Base-by-base conservation (phyloP, 1,284 basidiomycete genomes). In the Microbotryum silenes-acaulis region DNA sequence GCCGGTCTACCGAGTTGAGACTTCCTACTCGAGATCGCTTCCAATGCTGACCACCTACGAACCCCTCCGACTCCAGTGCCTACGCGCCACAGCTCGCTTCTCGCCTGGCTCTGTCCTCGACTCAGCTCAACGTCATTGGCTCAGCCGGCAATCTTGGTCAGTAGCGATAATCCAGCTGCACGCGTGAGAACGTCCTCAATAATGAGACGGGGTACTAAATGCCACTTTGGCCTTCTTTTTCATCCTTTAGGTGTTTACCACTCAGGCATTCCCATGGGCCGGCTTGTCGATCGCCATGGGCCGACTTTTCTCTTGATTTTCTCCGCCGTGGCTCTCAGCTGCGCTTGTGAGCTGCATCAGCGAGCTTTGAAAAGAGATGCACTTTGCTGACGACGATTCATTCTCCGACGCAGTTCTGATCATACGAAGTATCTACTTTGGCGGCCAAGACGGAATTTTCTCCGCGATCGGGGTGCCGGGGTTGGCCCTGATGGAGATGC, bases 41-140 rank as follows among this genome's bases (percentile, higher is more conserved):
- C 37, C 37, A 42, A 42, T 42, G 16, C 14, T 42, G 12, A 42
- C 14, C 37, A 42, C 37, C 16, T 9, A 18, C 37, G 37, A 57
- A 29, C 37, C 23, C 23, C 8, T 18, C 37, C 1, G 3, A n/a
- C 56, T 31, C 7, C 31, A 62, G 61, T 1, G 51, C 62, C 4
- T 77, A 73, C 54, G 76, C 75, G 0, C 76, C 76, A 0, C 76
- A 77, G 64, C 69, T 77, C 9, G 74, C 73, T 31, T 70, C 72
- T 20, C 58, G 54, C 16, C 69, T 77, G 16, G 67, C 71, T 25
- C 69, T 77, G 7, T 69, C 73, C 0, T 73, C 70, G 2, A 76
- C 75, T 1, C 74, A 77, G 65, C 71, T 74, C 64, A 77, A 77
- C 58, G 61, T 75, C 1, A 71, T 77, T 16, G 76, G 76, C 18